Evolutionary conservation across 345 rosid species (phyloP).

Genomic region (Populus simonii): DNA sequence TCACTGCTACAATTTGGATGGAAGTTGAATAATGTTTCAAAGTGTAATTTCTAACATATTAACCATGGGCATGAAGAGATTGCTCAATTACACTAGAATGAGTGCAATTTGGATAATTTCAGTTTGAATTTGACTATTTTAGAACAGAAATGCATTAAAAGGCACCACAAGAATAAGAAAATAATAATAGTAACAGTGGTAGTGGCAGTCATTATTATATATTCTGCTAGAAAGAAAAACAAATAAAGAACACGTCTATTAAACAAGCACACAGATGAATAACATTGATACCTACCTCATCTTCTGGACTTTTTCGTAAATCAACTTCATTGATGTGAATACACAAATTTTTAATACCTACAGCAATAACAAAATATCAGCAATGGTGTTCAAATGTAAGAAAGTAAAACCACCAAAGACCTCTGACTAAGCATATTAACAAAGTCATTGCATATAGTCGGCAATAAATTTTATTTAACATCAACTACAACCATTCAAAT

Average conservation of each 20-base stretch:
- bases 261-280: neutral
- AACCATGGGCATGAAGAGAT: neutral
- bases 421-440: neutral
- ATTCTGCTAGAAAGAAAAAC: no score
- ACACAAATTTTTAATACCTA: slow-evolving; percentile 60
- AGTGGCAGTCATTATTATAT: no score
- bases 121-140: neutral
- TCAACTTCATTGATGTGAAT: slow-evolving; percentile 55
- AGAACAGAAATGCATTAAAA: neutral
- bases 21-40: no score
- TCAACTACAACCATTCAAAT: neutral
- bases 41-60: no score
- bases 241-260: neutral
- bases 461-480: neutral
- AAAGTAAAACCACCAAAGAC: neutral
- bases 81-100: neutral
- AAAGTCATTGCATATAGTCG: neutral
- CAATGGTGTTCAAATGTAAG: slow-evolving; percentile 2
- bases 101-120: neutral
- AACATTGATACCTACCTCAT: slow-evolving; percentile 52
- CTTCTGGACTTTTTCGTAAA: slow-evolving; percentile 53
- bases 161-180: neutral
- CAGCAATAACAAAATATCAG: slow-evolving; percentile 25
- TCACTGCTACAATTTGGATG: no score
- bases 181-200: no score